Base-by-base conservation (phyloP, 2,329 filamentous ascomycete species). In the Aspergillus sp. region DNA sequence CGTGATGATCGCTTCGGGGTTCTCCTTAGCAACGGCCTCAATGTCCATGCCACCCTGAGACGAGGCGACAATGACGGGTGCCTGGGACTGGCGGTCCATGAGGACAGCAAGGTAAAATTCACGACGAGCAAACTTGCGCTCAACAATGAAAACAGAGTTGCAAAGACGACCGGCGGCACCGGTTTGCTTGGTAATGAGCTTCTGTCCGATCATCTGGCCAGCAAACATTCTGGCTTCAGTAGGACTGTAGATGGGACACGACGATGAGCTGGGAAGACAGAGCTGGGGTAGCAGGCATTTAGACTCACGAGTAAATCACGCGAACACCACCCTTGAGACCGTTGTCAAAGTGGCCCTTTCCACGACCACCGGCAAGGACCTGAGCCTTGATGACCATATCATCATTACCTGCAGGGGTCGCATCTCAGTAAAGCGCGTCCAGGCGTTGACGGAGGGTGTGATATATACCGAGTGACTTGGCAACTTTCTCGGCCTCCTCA, bases 381-480 rank as follows among this genome's bases (percentile, higher is more conserved):
- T 99, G 95, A 62, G 95, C 95, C 87, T 99, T 99, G 86, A 99
- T 98, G 69, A 99, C 95, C 87, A 97, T 93, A 78, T 99, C 95
- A 75, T 96, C 93, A 70, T 85, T 85, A 67, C 85, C 89, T 82
- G 58, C 31, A 19, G 11, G 59, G 21, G 9, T 56, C 50, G 25
- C 53, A 56, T 64, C 56, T 68, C 62, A 68, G 67, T 57, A 62
- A 41, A 50, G 41, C 54, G 52, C 52, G 47, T 59, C 54, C 35
- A 6, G 49, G 53, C 31, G 40, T 46, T 47, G 19, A 23, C 55
- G 35, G 27, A 44, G 31, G 31, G 51, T 15, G 2, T 19, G 59
- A 54, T 52, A 66, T 76, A 64, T 84, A 87, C 91, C 90, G 73
- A 99, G 95, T 66, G 88, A 82, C 82, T 93, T 93, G 58, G 95